Evolutionary conservation across 306 rosid species (phyloP).

Genomic region (Castanopsis chinensis): DNA sequence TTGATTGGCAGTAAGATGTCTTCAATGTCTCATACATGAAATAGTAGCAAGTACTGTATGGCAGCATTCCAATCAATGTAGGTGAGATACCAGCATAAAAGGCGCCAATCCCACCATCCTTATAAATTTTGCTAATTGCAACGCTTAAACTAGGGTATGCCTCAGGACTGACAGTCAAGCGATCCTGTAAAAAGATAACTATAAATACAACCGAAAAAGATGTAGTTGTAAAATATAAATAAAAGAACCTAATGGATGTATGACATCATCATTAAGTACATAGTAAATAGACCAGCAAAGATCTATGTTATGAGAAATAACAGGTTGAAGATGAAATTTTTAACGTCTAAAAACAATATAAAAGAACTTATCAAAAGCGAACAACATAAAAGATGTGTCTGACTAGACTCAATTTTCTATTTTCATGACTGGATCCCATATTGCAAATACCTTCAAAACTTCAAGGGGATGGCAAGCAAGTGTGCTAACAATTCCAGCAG

Average conservation of each 20-base stretch:
- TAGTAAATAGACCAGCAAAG: neutral
- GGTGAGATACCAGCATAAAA: conserved; percentile 91
- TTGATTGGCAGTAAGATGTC: conserved; percentile 65
- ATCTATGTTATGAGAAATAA: neutral
- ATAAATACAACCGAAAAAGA: conserved; percentile 1
- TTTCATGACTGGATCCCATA: neutral
- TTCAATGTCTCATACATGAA: conserved; percentile 93
- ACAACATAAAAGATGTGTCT: neutral
- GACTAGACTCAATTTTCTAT: neutral
- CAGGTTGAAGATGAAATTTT: neutral
- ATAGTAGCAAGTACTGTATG: conserved; percentile 94
- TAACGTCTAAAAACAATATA: neutral
- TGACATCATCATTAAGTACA: neutral
- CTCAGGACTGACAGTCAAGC: conserved; percentile 86
- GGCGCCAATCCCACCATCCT: conserved; percentile 83
- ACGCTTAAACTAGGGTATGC: conserved; percentile 69
- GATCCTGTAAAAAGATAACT: conserved; percentile 58
- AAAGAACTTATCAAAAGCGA: no score
- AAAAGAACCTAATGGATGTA: neutral
- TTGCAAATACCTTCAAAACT: conserved; percentile 76
- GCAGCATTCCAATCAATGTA: conserved; percentile 92
- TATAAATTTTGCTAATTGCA: conserved; percentile 77
- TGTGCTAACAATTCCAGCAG: conserved; percentile 87
- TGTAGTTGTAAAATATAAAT: neutral
- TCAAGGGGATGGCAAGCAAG: conserved; percentile 92